Evolutionary conservation across 768 basidiomycete genomes (phyloP).

Genomic region (Amanita molliuscula): DNA sequence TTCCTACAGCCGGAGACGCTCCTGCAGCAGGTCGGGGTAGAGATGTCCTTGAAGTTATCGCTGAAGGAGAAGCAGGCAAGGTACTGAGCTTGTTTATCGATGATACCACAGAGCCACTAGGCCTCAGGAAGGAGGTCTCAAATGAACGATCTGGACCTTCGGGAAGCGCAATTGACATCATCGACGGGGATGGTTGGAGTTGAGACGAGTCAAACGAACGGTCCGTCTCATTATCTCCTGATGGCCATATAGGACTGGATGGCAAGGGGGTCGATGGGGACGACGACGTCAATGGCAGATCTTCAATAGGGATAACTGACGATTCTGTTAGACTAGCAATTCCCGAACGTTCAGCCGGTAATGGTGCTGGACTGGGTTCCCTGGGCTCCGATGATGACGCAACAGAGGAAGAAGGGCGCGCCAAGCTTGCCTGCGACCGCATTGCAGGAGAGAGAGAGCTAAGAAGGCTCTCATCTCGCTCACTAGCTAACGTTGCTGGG

Average conservation of each 20-base stretch:
- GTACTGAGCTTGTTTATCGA: slow-evolving; percentile 22
- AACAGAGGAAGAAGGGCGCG: background rate
- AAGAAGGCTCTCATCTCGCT: slow-evolving; percentile 4
- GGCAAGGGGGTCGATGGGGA: slow-evolving; percentile 10
- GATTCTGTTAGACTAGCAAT: slow-evolving; percentile 14
- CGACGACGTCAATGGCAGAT: background rate
- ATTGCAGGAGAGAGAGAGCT: background rate
- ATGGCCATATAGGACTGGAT: slow-evolving; percentile 39
- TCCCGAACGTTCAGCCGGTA: background rate
- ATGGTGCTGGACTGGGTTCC: background rate
- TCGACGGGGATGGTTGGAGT: slow-evolving; percentile 61
- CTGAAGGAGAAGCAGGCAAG: slow-evolving; percentile 20
- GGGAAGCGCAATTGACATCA: slow-evolving; percentile 38
- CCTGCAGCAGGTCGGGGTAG: slow-evolving; percentile 15
- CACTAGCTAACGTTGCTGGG: slow-evolving; percentile 12
- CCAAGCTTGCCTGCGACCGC: background rate
- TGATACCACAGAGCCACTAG: slow-evolving; percentile 39
- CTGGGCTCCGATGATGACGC: background rate
- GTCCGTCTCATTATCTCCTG: slow-evolving; percentile 40
- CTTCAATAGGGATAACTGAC: slow-evolving; percentile 6
- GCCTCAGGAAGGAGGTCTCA: slow-evolving; percentile 66
- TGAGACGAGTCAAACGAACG: slow-evolving; percentile 69
- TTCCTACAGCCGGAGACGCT: too few relatives aligned
- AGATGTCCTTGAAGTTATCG: slow-evolving; percentile 27
- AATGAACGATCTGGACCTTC: slow-evolving; percentile 58